Evolutionary conservation across 2,329 filamentous ascomycete species (phyloP).

Genomic region (Phialophora tarda): DNA sequence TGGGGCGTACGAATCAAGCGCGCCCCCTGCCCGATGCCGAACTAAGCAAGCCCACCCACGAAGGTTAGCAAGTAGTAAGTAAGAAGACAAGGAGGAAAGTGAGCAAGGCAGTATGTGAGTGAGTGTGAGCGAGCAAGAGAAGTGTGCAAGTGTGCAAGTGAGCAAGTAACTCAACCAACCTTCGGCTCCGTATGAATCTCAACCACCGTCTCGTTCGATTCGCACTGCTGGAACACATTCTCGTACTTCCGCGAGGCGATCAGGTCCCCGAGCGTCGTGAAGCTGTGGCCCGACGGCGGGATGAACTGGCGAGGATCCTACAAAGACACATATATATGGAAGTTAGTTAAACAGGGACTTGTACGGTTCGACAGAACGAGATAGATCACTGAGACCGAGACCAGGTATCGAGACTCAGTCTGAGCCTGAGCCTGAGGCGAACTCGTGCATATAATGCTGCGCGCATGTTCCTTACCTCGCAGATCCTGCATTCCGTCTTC

Average conservation of each 20-base stretch:
- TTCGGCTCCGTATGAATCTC: constrained; percentile 39
- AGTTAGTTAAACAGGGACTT: not conserved
- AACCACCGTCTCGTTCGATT: constrained; percentile 29
- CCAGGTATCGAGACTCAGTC: not conserved
- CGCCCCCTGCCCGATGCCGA: constrained; percentile 77
- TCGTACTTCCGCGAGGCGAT: constrained; percentile 45
- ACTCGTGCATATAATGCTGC: not conserved
- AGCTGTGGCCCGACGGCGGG: constrained; percentile 34
- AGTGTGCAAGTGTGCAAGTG: too few species aligned
- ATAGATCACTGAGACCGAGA: too few species aligned
- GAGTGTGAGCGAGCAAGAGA: too few species aligned
- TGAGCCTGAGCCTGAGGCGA: too few species aligned
- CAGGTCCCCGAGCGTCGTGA: constrained; percentile 59
- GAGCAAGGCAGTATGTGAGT: too few species aligned
- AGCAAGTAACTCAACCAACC: constrained; percentile 18
- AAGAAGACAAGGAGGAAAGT: too few species aligned
- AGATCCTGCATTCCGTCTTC: constrained; percentile 36
- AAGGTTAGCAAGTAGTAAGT: not conserved
- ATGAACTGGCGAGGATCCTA: constrained; percentile 40
- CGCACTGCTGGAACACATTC: constrained; percentile 35
- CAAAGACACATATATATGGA: not conserved
- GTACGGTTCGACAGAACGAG: too few species aligned
- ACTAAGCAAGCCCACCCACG: constrained; percentile 43
- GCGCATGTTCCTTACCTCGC: constrained; percentile 24
- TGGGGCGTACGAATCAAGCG: constrained; percentile 68